phyloP scores from a whole-genome alignment of 495 filamentous ascomycete genomes.

The Penicillium pulvis region DNA sequence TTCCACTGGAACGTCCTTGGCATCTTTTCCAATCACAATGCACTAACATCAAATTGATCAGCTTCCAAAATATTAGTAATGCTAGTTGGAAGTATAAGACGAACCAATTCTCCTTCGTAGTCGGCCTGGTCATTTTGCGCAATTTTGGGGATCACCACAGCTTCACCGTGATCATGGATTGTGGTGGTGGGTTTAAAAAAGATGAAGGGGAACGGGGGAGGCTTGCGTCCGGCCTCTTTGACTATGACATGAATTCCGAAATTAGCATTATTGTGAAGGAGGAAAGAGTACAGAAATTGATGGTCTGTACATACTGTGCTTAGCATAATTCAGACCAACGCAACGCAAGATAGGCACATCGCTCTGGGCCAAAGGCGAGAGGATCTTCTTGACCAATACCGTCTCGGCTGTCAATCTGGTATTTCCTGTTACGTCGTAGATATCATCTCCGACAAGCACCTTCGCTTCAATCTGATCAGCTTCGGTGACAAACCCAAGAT shows the following conservation, averaged over 20 bases:
- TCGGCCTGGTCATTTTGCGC: constrained; percentile 52
- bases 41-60: constrained; percentile 13
- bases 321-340: constrained; percentile 43
- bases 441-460: constrained; percentile 40
- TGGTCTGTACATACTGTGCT: constrained; percentile 34
- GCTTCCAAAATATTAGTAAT: background rate
- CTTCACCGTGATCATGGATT: constrained; percentile 40
- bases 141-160: constrained; percentile 50
- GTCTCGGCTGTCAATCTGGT: constrained; percentile 37
- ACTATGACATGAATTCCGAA: constrained; percentile 28
- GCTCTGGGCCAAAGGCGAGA: constrained; percentile 35
- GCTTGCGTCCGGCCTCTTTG: constrained; percentile 48
- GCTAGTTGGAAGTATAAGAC: background rate
- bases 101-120: constrained; percentile 57
- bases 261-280: background rate
- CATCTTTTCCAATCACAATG: constrained; percentile 44
- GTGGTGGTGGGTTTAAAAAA: constrained; percentile 54
- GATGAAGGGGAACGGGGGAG: constrained; percentile 50
- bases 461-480: constrained; percentile 47
- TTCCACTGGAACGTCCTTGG: constrained; percentile 43
- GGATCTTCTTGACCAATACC: constrained; percentile 37
- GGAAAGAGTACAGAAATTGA: background rate
- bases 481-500: constrained; percentile 41
- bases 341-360: constrained; percentile 44
- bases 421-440: constrained; percentile 38